A percentile compares a stretch with the other conserved stretches of the same genome.
These are phyloP conservation scores for Saraca asoca DNA, from an alignment of 331 rosid genomes.

Conservation along the genomic window DNA sequence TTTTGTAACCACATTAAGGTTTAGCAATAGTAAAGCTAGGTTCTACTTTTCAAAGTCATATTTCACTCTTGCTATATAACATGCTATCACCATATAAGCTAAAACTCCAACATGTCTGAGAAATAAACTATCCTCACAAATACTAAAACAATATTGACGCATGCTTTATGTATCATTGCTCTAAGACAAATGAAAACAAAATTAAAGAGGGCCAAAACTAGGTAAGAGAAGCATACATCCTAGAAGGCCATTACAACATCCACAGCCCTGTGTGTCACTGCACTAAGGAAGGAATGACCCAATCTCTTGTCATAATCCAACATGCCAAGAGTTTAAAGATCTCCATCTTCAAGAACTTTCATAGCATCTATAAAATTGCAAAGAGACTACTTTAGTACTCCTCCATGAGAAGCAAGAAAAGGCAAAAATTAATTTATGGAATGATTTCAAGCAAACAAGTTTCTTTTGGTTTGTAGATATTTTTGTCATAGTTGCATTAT, in stretches of 20 bases:
- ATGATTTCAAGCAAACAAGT: neutral
- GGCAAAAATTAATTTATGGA: constrained; percentile 10
- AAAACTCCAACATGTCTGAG: too few relatives aligned
- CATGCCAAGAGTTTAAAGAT: constrained; percentile 88
- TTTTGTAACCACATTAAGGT: too few relatives aligned
- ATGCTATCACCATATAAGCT: too few relatives aligned
- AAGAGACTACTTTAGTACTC: constrained; percentile 28
- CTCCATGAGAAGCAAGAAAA: constrained; percentile 25
- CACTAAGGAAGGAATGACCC: constrained; percentile 82
- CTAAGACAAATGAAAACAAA: too few relatives aligned
- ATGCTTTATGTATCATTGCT: too few relatives aligned
- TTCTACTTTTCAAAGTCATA: too few relatives aligned
- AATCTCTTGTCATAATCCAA: constrained; percentile 94
- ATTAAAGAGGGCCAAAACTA: neutral
- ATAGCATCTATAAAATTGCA: constrained; percentile 64
- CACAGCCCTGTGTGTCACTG: constrained; percentile 81
- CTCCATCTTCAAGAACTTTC: constrained; percentile 95
- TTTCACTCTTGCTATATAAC: too few relatives aligned
- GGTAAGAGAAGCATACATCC: constrained; percentile 55
- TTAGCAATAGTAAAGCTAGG: too few relatives aligned
- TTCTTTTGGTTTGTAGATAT: neutral
- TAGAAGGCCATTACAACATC: constrained; percentile 79
- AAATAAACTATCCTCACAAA: too few relatives aligned
- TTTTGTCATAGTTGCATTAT: too few relatives aligned
- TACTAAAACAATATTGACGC: too few relatives aligned